A percentile compares a stretch with the other conserved stretches of the same genome.
Evolutionary conservation across 345 rosid species (phyloP).

Genomic region (Arabidopsis arenosa): DNA sequence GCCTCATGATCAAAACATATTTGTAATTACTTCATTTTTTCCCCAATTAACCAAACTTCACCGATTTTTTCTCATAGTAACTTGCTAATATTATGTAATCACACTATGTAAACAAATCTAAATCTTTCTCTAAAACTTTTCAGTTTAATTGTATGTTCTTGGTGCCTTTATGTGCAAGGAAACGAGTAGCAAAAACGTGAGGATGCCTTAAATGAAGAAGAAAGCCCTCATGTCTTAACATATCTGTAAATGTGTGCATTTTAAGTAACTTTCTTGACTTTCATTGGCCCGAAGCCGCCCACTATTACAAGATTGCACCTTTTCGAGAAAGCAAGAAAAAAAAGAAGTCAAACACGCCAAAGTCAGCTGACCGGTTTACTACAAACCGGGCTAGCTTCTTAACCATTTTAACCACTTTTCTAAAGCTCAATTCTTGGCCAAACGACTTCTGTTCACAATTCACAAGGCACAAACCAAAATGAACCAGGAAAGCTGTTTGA

Average conservation of each 20-base stretch:
- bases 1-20: conserved; percentile 9
- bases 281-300: conserved; percentile 32
- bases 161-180: conserved; percentile 32
- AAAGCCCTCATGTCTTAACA: conserved; percentile 30
- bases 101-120: neutral
- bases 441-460: neutral
- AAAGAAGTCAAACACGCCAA: conserved; percentile 37
- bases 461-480: conserved; percentile 14
- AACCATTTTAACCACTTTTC: conserved; percentile 11
- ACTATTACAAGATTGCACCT: conserved; percentile 25
- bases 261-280: conserved; percentile 33
- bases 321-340: conserved; percentile 25
- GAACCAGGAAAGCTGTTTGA: conserved; percentile 14
- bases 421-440: conserved; percentile 10
- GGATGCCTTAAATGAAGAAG: conserved; percentile 34
- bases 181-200: conserved; percentile 33
- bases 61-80: neutral
- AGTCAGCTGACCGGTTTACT: conserved; percentile 26
- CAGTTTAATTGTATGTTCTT: neutral
- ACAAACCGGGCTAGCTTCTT: neutral
- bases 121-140: neutral
- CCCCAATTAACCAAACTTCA: neutral
- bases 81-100: conserved; percentile 1
- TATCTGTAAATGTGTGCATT: conserved; percentile 38
- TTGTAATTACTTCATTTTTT: neutral